phyloP scores from a whole-genome alignment of 2,329 filamentous ascomycete species.

The Botrytis pseudocinerea region DNA sequence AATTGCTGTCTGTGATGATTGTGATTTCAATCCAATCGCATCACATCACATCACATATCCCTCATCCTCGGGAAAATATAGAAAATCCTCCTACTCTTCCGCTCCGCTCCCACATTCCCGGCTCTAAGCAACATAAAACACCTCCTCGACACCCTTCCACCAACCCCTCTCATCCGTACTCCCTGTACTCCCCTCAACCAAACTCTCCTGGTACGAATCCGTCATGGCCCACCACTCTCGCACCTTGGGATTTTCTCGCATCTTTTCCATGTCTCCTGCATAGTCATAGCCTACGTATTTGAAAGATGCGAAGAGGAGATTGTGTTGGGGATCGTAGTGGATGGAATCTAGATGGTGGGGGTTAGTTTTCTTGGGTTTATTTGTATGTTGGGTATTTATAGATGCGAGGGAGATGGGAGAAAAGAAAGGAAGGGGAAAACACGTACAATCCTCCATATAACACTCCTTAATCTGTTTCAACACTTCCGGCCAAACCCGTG shows the following conservation, averaged over 20 bases:
- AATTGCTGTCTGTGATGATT: background rate
- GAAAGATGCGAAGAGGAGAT: slow-evolving; percentile 72
- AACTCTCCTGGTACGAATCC: slow-evolving; percentile 69
- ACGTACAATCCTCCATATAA: slow-evolving; percentile 70
- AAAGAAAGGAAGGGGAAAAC: background rate
- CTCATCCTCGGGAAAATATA: no score
- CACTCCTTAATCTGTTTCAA: slow-evolving; percentile 73
- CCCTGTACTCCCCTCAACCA: slow-evolving; percentile 59
- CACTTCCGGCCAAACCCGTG: slow-evolving; percentile 75
- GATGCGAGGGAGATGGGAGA: background rate
- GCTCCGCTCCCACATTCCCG: no score
- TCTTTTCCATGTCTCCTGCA: slow-evolving; percentile 72
- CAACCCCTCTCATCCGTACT: slow-evolving; percentile 62
- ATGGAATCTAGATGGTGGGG: slow-evolving; percentile 61
- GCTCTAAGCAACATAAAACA: slow-evolving; percentile 57
- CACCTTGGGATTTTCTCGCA: slow-evolving; percentile 71
- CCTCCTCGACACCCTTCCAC: slow-evolving; percentile 70
- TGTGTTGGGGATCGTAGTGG: slow-evolving; percentile 62
- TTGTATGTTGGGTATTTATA: background rate
- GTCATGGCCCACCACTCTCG: slow-evolving; percentile 82
- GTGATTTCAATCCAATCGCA: background rate
- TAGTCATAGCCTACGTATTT: slow-evolving; percentile 77
- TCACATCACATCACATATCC: background rate
- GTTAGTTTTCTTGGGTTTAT: background rate
- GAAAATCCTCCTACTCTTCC: no score